Base-by-base conservation (phyloP, 805 yeast genomes). In the Wickerhamiella bombiphila region DNA sequence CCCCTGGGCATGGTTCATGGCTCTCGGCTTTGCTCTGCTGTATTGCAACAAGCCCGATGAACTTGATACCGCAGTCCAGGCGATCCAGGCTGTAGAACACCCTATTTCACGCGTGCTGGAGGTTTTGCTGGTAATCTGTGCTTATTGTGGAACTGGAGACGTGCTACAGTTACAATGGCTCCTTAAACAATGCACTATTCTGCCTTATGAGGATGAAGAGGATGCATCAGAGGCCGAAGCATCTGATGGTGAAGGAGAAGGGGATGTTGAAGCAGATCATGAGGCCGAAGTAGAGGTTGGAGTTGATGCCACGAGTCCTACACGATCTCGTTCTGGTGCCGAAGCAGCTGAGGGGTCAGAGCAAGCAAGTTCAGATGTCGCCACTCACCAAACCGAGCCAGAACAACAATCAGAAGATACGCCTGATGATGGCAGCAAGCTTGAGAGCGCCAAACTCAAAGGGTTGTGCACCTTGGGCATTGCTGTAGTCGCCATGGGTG, bases 111-210 rank as follows among this genome's bases (percentile, higher is more conserved):
- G 80, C 49, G 80, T 93, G 33, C 72, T 86, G 54, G 91, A 82
- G 59, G 91, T 85, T 13, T 67, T 91, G 53, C 85, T 93, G 24
- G 83, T 79, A 44, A 79, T 86, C 37, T 81, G 96, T 63, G 93
- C 97, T 3, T 86, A 80, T 62, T 93, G 95, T 8, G 98, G 97
- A 45, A 83, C 97, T 29, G 98, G 98, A 49, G 91, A 91, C 56
- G 98, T 91, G 22, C 69, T 91, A 44, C 91, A 86, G 63, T 80
- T 91, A 44, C 98, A 91, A 64, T 75, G 82, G 28, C 67, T 91
- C 53, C 70, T 88, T 51, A 93, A 83, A 52, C 83, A 85, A 70
- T 73, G 91, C 54, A 79, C 93, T 5, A 55, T 55, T 32, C 70
- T 72, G 33, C 62, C 61, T 39, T 74, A 76, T n/a, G 73, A 72